Conservation (phyloP, 2,329 filamentous ascomycete genomes). For the Ophiosphaerella korrae region DNA sequence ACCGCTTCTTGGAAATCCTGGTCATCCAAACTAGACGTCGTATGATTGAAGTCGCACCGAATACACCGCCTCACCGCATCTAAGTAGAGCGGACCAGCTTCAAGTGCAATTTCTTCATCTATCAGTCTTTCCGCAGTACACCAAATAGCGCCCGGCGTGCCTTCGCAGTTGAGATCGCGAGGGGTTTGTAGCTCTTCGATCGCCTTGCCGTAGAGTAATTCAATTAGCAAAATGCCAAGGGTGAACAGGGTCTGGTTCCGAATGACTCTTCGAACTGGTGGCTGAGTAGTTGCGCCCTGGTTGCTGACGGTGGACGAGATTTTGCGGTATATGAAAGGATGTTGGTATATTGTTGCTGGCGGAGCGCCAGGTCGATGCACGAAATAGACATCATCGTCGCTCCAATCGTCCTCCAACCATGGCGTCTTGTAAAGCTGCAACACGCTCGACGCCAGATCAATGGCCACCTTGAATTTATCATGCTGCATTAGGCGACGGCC, state of each 20-base stretch:
- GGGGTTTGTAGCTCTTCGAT: constrained; percentile 26
- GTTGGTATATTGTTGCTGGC: constrained; percentile 13
- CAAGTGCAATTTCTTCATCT: constrained; percentile 17
- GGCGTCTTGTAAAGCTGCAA: constrained; percentile 30
- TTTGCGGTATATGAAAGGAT: constrained; percentile 22
- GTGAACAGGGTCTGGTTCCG: constrained; percentile 39
- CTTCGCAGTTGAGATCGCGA: constrained; percentile 11
- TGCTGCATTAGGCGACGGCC: constrained; percentile 11
- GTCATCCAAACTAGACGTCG: constrained; percentile 15
- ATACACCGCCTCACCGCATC: constrained; percentile 22
- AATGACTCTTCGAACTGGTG: constrained; percentile 17
- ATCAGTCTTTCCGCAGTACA: constrained; percentile 19
- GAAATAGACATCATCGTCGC: constrained; percentile 25
- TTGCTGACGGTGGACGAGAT: not conserved
- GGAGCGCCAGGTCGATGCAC: constrained; percentile 18
- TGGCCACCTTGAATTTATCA: constrained; percentile 23
- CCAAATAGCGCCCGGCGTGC: constrained; percentile 19
- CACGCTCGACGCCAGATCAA: constrained; percentile 24
- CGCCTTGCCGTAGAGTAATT: constrained; percentile 37
- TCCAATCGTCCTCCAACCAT: constrained; percentile 25
- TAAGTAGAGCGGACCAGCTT: constrained; percentile 19
- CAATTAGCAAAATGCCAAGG: constrained; percentile 41
- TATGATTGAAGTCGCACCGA: constrained; percentile 20
- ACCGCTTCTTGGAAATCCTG: constrained; percentile 21
- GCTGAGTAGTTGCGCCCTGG: not conserved